phyloP scores from a whole-genome alignment of 2,329 filamentous ascomycete species.

The Harringtonia lauricola region DNA sequence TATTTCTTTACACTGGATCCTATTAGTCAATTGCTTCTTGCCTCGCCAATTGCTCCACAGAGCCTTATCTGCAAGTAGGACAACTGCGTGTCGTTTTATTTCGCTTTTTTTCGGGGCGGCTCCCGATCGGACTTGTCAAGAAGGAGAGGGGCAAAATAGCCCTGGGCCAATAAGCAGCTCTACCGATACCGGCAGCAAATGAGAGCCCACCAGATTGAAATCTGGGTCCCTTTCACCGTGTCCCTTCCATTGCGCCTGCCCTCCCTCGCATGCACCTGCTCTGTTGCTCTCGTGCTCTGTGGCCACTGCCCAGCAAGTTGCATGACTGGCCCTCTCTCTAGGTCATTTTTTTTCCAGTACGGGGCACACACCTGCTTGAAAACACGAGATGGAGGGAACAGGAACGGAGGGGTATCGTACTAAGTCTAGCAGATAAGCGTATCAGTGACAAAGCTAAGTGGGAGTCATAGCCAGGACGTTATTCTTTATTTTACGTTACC shows the following conservation, averaged over 20 bases:
- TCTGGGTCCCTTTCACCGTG: too few species aligned
- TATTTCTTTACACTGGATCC: not conserved
- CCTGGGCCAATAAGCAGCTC: slow-evolving; percentile 4
- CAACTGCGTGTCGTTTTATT: not conserved
- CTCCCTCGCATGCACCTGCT: not conserved
- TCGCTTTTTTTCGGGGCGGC: not conserved
- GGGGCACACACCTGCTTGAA: too few species aligned
- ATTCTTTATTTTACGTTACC: too few species aligned
- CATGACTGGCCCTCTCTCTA: too few species aligned
- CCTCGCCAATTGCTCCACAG: slow-evolving; percentile 6
- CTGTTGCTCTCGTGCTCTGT: not conserved
- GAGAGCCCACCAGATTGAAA: slow-evolving; percentile 9
- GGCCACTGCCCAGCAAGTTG: not conserved
- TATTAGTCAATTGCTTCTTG: not conserved
- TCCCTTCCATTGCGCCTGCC: not conserved
- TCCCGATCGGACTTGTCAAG: too few species aligned
- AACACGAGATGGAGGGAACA: too few species aligned
- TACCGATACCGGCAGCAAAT: slow-evolving; percentile 14
- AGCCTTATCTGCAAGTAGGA: slow-evolving; percentile 7
- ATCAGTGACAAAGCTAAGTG: too few species aligned
- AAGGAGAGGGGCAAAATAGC: too few species aligned
- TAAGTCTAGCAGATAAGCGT: too few species aligned
- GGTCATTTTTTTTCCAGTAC: too few species aligned
- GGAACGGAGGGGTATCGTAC: too few species aligned
- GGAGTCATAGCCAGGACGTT: too few species aligned